Evolutionary conservation across 1,139 yeast genomes (phyloP), one percentile per base, ranked within the genome.

Genomic region (Kazachstania sp.): DNA sequence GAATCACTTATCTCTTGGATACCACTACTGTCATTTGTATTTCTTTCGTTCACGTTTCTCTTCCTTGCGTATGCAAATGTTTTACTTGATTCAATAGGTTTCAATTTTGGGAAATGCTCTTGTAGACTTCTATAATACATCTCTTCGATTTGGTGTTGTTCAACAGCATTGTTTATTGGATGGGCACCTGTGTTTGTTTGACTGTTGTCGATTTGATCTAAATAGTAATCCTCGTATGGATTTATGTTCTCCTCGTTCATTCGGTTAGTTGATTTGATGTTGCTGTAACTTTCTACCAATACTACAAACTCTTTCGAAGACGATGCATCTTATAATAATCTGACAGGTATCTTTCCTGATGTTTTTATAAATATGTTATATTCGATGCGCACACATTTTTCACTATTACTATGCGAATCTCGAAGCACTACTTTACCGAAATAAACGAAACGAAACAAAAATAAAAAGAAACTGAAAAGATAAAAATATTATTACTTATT

Each of bases 121-220:
- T 45, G 42, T 18, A 45, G 31, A 41, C 50, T 49, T 37, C 54
- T 38, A 40, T 43, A 35, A 36, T 51, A 51, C 20, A 51, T 37
- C n/a, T 47, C 49, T 20, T 49, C 44, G 6, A 23, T 36, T 39
- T 49, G 53, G n/a, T 34, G 39, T 7, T 45, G 39, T 26, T 16
- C 29, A 1, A 26, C 5, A 4, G 45, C 19, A 1, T 39, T 38
- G 2, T 45, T 39, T 13, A 28, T 15, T 3, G 4, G 9, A 1
- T 31, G 20, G 11, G 13, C n/a, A 3, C 26, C 15, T 3, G 12
- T 3, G 8, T 23, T 15, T 13, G 4, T n/a, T n/a, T 29, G 31
- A 18, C 39, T 19, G n/a, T n/a, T 19, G 20, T 37, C 32, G 6
- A 39, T 13, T 26, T 40, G 34, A 3, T 45, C 38, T 4, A 45